These are phyloP conservation scores for Urochloa ruziziensis DNA, from an alignment of 176 grass and related monocot genomes.

Conservation along the genomic window DNA sequence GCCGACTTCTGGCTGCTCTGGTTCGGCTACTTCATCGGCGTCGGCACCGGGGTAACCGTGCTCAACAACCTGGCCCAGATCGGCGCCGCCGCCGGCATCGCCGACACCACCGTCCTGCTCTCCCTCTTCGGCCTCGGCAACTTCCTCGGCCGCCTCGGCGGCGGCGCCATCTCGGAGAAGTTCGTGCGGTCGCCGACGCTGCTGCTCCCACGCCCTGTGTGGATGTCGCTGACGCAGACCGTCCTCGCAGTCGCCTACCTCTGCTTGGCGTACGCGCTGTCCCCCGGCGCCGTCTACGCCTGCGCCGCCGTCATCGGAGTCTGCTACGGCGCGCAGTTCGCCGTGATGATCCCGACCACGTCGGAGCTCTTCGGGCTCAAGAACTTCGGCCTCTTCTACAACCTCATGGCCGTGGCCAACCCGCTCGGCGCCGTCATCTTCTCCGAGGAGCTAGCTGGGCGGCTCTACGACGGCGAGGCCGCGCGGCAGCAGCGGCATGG, in stretches of 20 bases:
- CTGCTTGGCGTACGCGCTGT: slow-evolving; percentile 33
- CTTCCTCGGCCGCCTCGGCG: slow-evolving; percentile 58
- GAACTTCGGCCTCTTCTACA: slow-evolving; percentile 69
- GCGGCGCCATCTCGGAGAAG: slow-evolving; percentile 48
- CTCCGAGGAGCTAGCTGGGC: slow-evolving; percentile 51
- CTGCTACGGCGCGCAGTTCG: slow-evolving; percentile 66
- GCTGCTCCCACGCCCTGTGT: slow-evolving; percentile 45
- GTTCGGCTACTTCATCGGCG: slow-evolving; percentile 54
- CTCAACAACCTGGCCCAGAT: slow-evolving; percentile 74
- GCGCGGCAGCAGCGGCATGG: slow-evolving; percentile 27
- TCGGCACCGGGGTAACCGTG: slow-evolving; percentile 62
- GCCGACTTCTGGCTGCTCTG: slow-evolving; percentile 80
- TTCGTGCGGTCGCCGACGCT: slow-evolving; percentile 58
- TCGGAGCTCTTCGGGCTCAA: slow-evolving; percentile 68
- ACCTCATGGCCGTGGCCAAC: slow-evolving; percentile 63
- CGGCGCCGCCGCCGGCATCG: slow-evolving; percentile 28
- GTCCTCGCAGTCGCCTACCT: slow-evolving; percentile 43
- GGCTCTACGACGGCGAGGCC: slow-evolving; percentile 49
- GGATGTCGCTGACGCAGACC: slow-evolving; percentile 51
- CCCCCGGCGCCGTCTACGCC: slow-evolving; percentile 14
- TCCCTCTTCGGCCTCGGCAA: slow-evolving; percentile 66
- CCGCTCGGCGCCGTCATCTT: slow-evolving; percentile 60
- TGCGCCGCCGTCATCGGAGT: slow-evolving; percentile 46
- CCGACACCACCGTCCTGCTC: slow-evolving; percentile 46
- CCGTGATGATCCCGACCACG: slow-evolving; percentile 56